Evolutionary conservation across 2,329 filamentous ascomycete genomes (phyloP).

Genomic region (Diaporthe sp.): DNA sequence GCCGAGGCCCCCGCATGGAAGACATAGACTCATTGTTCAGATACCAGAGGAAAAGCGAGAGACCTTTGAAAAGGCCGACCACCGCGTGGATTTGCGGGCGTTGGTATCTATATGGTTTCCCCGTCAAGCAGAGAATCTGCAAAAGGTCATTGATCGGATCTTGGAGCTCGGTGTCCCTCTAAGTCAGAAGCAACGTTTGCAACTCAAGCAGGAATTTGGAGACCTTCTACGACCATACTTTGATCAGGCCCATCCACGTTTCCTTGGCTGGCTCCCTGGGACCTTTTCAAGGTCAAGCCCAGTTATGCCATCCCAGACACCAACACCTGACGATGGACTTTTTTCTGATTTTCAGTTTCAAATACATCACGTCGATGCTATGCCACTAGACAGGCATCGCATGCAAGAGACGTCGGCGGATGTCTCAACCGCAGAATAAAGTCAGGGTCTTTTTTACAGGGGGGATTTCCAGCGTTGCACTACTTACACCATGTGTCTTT

Average conservation of each 20-base stretch:
- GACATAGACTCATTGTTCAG: background rate
- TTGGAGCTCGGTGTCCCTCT: background rate
- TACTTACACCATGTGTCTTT: background rate
- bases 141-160: slow-evolving; percentile 13
- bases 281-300: background rate
- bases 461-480: background rate
- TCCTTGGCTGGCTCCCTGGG: background rate
- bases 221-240: background rate
- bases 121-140: background rate
- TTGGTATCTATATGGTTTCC: background rate
- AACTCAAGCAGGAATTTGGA: background rate
- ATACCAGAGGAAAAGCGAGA: background rate
- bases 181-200: background rate
- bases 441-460: background rate
- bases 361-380: background rate
- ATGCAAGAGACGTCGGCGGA: background rate
- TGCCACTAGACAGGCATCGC: background rate
- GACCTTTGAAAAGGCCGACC: background rate
- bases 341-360: background rate
- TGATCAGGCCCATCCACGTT: background rate
- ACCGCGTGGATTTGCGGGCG: background rate
- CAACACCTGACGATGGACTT: background rate
- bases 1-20: background rate
- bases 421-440: background rate
- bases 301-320: background rate